Conservation (phyloP, 495 filamentous ascomycete genomes). For the Podospora anserina region DNA sequence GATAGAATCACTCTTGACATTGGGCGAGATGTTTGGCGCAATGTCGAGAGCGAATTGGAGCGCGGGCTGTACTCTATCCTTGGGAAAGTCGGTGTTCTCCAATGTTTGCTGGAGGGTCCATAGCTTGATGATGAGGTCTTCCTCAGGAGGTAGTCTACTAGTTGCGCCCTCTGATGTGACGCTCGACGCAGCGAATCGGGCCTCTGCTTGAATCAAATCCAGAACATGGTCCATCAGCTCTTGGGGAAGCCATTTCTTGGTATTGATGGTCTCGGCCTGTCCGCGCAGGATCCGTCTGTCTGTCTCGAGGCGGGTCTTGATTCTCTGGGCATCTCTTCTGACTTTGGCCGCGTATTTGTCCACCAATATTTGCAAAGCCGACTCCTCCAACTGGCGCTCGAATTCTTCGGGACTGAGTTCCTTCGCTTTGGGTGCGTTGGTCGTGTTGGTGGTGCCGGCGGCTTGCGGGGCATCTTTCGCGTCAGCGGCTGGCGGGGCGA, state of each 20-base stretch:
- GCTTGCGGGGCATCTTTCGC: conserved; percentile 31
- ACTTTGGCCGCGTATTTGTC: conserved; percentile 75
- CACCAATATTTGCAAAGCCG: conserved; percentile 75
- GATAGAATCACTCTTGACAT: conserved; percentile 57
- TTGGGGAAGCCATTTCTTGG: conserved; percentile 72
- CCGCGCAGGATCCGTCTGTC: conserved; percentile 72
- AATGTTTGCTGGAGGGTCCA: conserved; percentile 79
- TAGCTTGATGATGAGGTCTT: conserved; percentile 69
- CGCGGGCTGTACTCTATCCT: conserved; percentile 59
- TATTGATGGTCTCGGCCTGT: conserved; percentile 66
- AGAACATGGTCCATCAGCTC: conserved; percentile 76
- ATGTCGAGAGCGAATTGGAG: conserved; percentile 63
- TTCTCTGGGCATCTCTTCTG: conserved; percentile 62
- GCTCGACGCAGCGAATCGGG: conserved; percentile 47
- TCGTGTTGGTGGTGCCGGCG: conserved; percentile 26
- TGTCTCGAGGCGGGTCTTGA: conserved; percentile 68
- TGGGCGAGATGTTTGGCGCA: conserved; percentile 47
- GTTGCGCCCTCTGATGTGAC: conserved; percentile 38
- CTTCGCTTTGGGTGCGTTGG: conserved; percentile 43
- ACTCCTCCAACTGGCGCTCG: conserved; percentile 74
- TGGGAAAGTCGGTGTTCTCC: conserved; percentile 61
- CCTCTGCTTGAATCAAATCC: conserved; percentile 54
- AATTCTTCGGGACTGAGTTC: conserved; percentile 75
- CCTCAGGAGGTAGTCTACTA: conserved; percentile 54
- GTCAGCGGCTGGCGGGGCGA: conserved; percentile 32